Conservation (phyloP, 306 rosid species). For the Trifolium repens region DNA sequence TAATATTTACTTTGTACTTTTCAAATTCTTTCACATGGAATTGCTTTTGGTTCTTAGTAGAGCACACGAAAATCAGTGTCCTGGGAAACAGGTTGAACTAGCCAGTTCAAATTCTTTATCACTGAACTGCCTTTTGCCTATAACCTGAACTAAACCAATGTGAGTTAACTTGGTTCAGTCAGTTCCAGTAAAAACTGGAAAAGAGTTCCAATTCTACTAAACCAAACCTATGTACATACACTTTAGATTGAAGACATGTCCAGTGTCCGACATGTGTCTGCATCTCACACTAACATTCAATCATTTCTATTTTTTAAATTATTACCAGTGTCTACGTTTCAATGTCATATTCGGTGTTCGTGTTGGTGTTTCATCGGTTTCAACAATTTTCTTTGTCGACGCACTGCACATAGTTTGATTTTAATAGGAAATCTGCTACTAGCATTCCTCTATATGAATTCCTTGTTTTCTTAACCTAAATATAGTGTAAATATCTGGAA, state of each 20-base stretch:
- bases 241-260: too few species aligned
- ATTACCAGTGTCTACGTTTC: too few species aligned
- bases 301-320: too few species aligned
- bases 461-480: background rate
- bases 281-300: too few species aligned
- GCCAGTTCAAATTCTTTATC: background rate
- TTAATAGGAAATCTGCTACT: background rate
- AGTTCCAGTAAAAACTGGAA: background rate
- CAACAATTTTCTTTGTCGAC: background rate
- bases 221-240: too few species aligned
- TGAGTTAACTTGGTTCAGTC: background rate
- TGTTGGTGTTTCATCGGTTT: too few species aligned
- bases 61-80: constrained; percentile 4
- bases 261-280: too few species aligned
- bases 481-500: too few species aligned
- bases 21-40: constrained; percentile 28
- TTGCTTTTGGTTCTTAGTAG: background rate
- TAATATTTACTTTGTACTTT: constrained; percentile 43
- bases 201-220: too few species aligned
- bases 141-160: background rate
- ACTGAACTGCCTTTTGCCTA: too few species aligned
- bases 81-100: background rate
- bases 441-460: background rate
- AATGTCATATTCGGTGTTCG: too few species aligned
- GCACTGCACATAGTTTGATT: background rate